Evolutionary conservation across 495 filamentous ascomycete species (phyloP), one percentile per base, ranked within the genome.

Genomic region (Aspergillus panamensis): DNA sequence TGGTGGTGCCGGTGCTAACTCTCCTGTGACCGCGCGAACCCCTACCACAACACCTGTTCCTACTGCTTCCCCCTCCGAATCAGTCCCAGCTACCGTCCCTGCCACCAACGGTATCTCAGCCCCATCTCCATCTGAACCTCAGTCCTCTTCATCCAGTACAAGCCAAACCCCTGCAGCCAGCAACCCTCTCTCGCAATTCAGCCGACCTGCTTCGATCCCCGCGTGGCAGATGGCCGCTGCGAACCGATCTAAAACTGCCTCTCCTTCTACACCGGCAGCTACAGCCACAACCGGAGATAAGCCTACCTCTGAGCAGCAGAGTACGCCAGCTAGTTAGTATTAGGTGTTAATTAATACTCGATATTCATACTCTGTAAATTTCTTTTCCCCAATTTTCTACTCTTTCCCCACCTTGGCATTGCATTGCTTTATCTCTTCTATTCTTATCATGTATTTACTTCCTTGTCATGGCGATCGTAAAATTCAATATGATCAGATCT

Each of bases 151-250:
- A 33, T 66, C 68, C 30, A 70, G 73, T 31, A 69, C 73, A 14
- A 64, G 73, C 31, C 66, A 64, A 17, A 68, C 72, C 37, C 52
- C 59, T 30, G 63, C 62, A n/a, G 31, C 73, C 57, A 74, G 66
- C 57, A 75, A 61, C 60, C 68, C 73, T 60, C 69, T 71, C 37
- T 71, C 69, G 56, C 68, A 77, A 32, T 75, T 81, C 35, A 76
- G 74, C 53, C 73, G 78, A 13, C 77, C 74, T 66, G 84, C 88
- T 8, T 87, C 87, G n/a, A 96, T 96, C 62, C 92, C 92, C 1
- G 83, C 87, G 1, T 96, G 92, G 92, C 92, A 96, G 73, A 83
- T 96, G 83, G 85, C 87, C 16, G 83, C 85, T 43, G 81, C 86
- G 44, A 85, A 80, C 66, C 84, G 84, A 66, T 79, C 73, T 35